These are phyloP conservation scores for Paraphoma sp. DNA, from an alignment of 2,329 filamentous ascomycete genomes.

Conservation along the genomic window DNA sequence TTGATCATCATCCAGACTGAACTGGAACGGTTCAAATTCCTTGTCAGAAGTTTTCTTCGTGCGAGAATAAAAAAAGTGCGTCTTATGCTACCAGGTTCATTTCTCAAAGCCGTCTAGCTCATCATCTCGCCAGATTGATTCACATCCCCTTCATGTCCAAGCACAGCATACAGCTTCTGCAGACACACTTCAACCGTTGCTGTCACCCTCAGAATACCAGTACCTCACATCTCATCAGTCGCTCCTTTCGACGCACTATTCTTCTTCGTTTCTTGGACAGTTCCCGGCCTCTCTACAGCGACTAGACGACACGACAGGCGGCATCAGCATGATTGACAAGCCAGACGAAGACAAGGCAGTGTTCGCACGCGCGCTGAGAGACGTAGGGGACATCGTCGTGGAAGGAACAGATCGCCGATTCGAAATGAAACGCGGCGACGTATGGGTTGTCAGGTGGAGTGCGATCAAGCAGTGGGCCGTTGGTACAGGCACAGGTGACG, in stretches of 20 bases:
- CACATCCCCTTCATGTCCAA: constrained; percentile 76
- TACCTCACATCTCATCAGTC: constrained; percentile 88
- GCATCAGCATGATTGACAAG: constrained; percentile 88
- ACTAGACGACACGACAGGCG: constrained; percentile 88
- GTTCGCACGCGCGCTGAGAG: constrained; percentile 76
- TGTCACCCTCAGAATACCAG: constrained; percentile 78
- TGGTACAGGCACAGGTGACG: constrained; percentile 68
- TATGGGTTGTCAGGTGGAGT: constrained; percentile 66
- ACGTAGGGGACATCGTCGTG: constrained; percentile 62
- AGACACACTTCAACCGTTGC: constrained; percentile 55
- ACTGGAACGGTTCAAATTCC: constrained; percentile 90
- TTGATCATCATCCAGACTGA: constrained; percentile 97
- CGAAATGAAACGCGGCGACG: constrained; percentile 57
- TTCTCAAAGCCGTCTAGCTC: constrained; percentile 1
- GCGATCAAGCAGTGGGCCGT: constrained; percentile 68
- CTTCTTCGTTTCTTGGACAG: constrained; percentile 79
- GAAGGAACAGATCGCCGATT: constrained; percentile 65
- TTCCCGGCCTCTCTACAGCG: constrained; percentile 83
- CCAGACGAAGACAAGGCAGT: constrained; percentile 85
- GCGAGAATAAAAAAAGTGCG: constrained; percentile 84
- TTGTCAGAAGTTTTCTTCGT: constrained; percentile 82
- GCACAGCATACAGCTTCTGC: constrained; percentile 54
- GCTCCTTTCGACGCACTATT: constrained; percentile 83
- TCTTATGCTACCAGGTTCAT: neutral
- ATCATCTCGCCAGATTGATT: constrained; percentile 67